Base-by-base conservation (phyloP, 2,329 filamentous ascomycete genomes). In the Botrytis paeoniae region DNA sequence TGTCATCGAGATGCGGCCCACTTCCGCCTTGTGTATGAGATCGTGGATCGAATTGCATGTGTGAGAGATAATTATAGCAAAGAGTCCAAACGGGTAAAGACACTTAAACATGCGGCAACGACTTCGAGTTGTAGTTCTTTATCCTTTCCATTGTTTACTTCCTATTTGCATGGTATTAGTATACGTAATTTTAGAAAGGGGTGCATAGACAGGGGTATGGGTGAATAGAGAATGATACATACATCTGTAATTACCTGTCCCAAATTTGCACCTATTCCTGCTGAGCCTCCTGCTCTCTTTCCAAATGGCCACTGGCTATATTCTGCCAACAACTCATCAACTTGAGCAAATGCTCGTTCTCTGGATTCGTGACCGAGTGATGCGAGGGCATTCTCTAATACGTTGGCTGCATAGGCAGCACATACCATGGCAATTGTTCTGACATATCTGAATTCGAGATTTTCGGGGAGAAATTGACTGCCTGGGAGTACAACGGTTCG, bases 251-350 rank as follows among this genome's bases (percentile, higher is more conserved):
- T 91, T 43, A 94, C 90, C 82, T 96, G 92, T 64, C 94, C 93
- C 81, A 99, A 83, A 81, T 99, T 99, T 77, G 95, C 94, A 65
- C 94, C 96, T 72, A 98, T 94, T 45, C 94, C 94, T 76, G 94
- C 89, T 54, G 84, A 89, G 48, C 93, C 92, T 60, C 89, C 89
- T 7, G 88, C 81, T 83, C 95, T 92, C 84, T 91, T 92, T 70
- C 91, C 94, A 84, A 99, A 99, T 0, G 96, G 96, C 92, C 92
- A 99, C 85, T 98, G 96, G 80, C 94, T 97, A 84, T 98, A 99
- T 82, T 98, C 95, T 60, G 94, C 94, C 73, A 99, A 86, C 76
- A 99, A 85, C 84, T 98, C 96, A 82, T 99, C 96, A 29, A 97
- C 97, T 85, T 98, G 95, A 59, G 94, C 94, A 83, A 98, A 99